Percentiles rank a stretch among this genome's conserved stretches.
Evolutionary conservation across 2,329 filamentous ascomycete species (phyloP).

Genomic region (Pseudogymnoascus sp.): DNA sequence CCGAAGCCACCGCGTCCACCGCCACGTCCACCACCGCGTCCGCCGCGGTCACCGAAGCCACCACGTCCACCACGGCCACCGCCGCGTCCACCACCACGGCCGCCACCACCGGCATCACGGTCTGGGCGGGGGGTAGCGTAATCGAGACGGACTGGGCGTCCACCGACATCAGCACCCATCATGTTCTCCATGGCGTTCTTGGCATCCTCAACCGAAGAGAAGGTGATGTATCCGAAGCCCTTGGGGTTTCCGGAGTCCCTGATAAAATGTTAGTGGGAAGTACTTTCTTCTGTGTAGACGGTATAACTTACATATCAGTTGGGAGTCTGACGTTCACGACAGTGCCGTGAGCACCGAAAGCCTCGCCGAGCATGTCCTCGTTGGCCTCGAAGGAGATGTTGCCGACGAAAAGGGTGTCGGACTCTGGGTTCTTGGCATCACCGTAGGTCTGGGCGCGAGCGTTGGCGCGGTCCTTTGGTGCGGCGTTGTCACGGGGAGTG

Average conservation of each 20-base stretch:
- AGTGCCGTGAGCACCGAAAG: conserved; percentile 55
- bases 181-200: conserved; percentile 54
- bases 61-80: conserved; percentile 31
- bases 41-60: conserved; percentile 32
- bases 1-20: conserved; percentile 13
- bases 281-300: background rate
- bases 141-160: conserved; percentile 61
- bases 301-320: conserved; percentile 47
- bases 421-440: conserved; percentile 56
- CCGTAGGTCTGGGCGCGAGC: conserved; percentile 50
- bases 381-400: conserved; percentile 65
- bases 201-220: conserved; percentile 59
- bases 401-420: conserved; percentile 64
- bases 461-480: conserved; percentile 42
- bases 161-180: conserved; percentile 56
- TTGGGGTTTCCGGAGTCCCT: conserved; percentile 59
- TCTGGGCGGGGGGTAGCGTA: conserved; percentile 55
- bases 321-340: conserved; percentile 62
- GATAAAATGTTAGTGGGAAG: conserved; percentile 22
- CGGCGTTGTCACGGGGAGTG: conserved; percentile 47
- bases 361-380: conserved; percentile 55
- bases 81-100: conserved; percentile 37
- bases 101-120: conserved; percentile 38
- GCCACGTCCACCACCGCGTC: conserved; percentile 38
- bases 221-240: conserved; percentile 70